Percentiles rank a stretch among this genome's conserved stretches.
Conservation (phyloP, 2,329 filamentous ascomycete species). For the Pezicula neosporulosa region DNA sequence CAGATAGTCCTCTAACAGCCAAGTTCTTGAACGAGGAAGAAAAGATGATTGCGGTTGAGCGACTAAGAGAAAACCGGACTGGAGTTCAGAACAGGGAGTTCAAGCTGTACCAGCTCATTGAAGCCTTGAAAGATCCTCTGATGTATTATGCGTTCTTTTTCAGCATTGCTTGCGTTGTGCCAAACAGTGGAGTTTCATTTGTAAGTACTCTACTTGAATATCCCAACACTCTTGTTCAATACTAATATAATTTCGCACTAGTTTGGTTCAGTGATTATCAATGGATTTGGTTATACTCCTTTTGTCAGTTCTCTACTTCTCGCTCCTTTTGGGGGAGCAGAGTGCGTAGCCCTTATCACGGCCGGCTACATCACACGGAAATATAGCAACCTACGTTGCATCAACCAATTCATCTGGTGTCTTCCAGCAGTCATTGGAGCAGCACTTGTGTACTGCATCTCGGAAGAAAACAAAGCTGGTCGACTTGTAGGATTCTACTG, state of each 20-base stretch:
- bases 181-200: conserved; percentile 1
- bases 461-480: no score
- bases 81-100: conserved; percentile 27
- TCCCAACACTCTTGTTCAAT: neutral
- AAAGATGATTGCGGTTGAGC: conserved; percentile 47
- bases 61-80: conserved; percentile 36
- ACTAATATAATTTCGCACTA: neutral
- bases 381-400: no score
- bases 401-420: no score
- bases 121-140: conserved; percentile 32
- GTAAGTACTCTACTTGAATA: neutral
- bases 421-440: no score
- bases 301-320: conserved; percentile 1
- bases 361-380: no score
- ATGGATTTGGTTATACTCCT: neutral
- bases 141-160: conserved; percentile 1
- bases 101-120: conserved; percentile 45
- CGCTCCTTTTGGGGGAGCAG: neutral
- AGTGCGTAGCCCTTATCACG: neutral
- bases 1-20: conserved; percentile 45
- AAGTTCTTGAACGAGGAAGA: conserved; percentile 52
- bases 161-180: conserved; percentile 1
- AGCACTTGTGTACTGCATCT: no score
- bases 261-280: neutral
- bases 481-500: no score